A percentile compares a stretch with the other conserved stretches of the same genome.
phyloP scores from a whole-genome alignment of 352 stramenopile genomes.

The Thraustochytrium striatum region DNA sequence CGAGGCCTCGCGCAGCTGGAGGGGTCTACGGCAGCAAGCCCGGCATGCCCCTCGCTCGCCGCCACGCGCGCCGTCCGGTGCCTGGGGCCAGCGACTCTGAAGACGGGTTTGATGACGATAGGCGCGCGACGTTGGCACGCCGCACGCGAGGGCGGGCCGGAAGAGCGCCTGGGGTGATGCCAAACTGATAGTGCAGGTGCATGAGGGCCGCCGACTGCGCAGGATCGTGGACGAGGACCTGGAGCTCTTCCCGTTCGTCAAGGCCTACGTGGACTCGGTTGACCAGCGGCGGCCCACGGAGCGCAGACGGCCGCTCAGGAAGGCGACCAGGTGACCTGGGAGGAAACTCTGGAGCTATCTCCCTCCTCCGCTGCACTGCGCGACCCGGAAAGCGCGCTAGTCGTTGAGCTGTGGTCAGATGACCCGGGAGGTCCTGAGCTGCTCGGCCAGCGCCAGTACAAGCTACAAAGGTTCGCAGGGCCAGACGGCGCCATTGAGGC shows the following conservation, averaged over 20 bases:
- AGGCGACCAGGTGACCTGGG: not conserved
- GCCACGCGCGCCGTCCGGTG: too few relatives aligned
- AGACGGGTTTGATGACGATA: too few relatives aligned
- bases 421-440: not conserved
- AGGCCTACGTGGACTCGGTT: not conserved
- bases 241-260: constrained; percentile 14
- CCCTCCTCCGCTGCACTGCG: not conserved
- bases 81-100: too few relatives aligned
- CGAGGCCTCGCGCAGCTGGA: too few relatives aligned
- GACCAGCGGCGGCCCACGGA: not conserved
- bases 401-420: constrained; percentile 8
- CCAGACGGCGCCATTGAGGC: not conserved
- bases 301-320: not conserved
- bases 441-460: constrained; percentile 5
- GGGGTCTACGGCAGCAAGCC: too few relatives aligned
- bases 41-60: too few relatives aligned
- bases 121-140: too few relatives aligned
- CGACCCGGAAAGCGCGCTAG: not conserved
- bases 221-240: not conserved
- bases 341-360: not conserved
- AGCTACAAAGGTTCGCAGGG: constrained; percentile 8
- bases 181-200: not conserved
- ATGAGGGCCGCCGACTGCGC: not conserved
- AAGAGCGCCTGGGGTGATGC: too few relatives aligned
- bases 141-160: too few relatives aligned